Base-by-base conservation (phyloP, 2,329 filamentous ascomycete genomes). In the Neurospora sp. region DNA sequence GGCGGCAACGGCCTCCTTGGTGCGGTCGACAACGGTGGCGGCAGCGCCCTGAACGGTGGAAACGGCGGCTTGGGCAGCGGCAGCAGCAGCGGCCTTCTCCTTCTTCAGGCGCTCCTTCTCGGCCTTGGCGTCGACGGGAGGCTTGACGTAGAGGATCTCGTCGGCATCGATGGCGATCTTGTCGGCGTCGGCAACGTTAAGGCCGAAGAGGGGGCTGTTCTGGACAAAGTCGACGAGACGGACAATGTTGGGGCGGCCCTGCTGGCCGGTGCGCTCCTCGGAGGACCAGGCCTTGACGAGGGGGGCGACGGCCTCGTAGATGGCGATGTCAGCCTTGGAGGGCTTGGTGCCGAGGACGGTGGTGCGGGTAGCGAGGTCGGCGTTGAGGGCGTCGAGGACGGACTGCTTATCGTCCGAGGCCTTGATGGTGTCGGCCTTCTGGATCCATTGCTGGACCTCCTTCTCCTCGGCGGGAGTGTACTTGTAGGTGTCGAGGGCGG, bases 41-140 rank as follows among this genome's bases (percentile, higher is more conserved):
- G 52, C 52, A 17, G 23, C 52, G 83, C 83, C 78, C 79, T 84
- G 78, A 36, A 81, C 82, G 19, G 80, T 81, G 17, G 13, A 71
- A 9, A 81, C 81, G 10, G 77, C 79, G 6, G 80, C 80, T 39
- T 82, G 84, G 10, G 83, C 84, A 5, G 85, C 85, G 2, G 85
- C 87, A 1, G 86, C 86, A 1, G 86, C 86, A 15, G 88, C 89
- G 38, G 91, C 92, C 86, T 97, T 97, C 83, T 97, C 93, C 85
- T 96, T 97, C 90, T 97, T 97, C 82, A 95, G 88, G 67, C 91
- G 89, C 86, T 97, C 94, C 85, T 97, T 97, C 86, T 97, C 95
- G 70, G 93, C 93, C 86, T 96, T 97, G 76, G 91, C 89, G 75
- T 97, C 93, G 72, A 95, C 89, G 23, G 92, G 92, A 75, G 95